Evolutionary conservation across 2,329 filamentous ascomycete genomes (phyloP), one percentile per base, ranked within the genome.

Genomic region (Fusarium nanum): DNA sequence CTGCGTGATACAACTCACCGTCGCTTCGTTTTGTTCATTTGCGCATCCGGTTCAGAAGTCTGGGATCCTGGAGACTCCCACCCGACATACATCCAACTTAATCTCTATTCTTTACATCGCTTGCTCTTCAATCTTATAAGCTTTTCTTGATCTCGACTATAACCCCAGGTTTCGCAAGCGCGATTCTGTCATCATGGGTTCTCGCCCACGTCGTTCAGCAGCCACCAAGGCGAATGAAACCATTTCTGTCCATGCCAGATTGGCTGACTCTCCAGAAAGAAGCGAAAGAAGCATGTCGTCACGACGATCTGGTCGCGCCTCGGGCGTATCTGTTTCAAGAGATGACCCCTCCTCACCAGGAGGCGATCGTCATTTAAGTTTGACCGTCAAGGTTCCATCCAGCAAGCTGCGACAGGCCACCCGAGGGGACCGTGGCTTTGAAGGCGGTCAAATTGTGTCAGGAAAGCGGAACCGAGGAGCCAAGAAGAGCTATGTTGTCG

Each of bases 401-500:
- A 84, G 79, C 75, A 88, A 83, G 76, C 81, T 84, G 56, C 85
- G 85, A 67, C 85, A 87, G 73, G 81, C 83, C 48, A 85, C 83
- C 9, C 81, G 81, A 44, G 80, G 76, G 47, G 80, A 78, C 49
- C 72, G 77, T 45, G 79, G 80, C 47, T 84, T 84, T 55, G 79
- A 79, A 25, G 82, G 81, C 25, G 82, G 83, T 30, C 83, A 86
- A 71, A 84, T 86, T 50, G 76, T 86, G 20, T 79, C 82, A 27
- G 83, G 84, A 40, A 86, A 85, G 72, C 82, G 87, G 50, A 87
- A 85, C 61, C 83, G 86, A 11, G 85, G 84, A 8, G 83, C 82
- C 20, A 87, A 87, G 78, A 89, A 88, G 79, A 88, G 83, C 70
- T 89, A 89, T 57, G 85, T 88, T 37, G 85, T 89, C 25, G 87